Evolutionary conservation across 768 basidiomycete genomes (phyloP).

Genomic region (Leccinum aurantiacum): DNA sequence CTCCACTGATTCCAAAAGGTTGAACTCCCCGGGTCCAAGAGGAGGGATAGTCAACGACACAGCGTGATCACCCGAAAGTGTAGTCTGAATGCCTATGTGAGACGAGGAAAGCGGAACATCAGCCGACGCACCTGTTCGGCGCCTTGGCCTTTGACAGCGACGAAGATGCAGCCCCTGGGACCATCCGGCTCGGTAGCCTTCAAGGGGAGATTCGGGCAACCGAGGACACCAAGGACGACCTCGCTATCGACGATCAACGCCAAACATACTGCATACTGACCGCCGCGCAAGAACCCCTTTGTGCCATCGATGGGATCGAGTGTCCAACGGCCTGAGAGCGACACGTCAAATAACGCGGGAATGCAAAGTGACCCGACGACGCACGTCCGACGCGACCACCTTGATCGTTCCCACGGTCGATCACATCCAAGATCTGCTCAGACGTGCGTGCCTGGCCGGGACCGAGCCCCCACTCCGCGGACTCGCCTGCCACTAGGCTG

Average conservation of each 20-base stretch:
- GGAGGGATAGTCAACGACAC: constrained; percentile 48
- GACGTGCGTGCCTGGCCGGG: constrained; percentile 55
- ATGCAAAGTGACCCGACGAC: constrained; percentile 29
- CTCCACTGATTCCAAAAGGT: constrained; percentile 91
- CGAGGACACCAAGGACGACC: constrained; percentile 83
- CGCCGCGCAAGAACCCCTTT: constrained; percentile 89
- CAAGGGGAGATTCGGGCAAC: constrained; percentile 87
- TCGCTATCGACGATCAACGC: constrained; percentile 77
- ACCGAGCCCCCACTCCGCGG: constrained; percentile 70
- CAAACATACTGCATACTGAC: constrained; percentile 91
- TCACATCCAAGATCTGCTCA: constrained; percentile 54
- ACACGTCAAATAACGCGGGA: neutral
- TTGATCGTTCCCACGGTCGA: constrained; percentile 76
- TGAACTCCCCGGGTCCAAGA: constrained; percentile 46
- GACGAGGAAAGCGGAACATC: neutral
- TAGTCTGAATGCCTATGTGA: constrained; percentile 38
- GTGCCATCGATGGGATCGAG: constrained; percentile 92
- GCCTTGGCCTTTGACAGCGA: constrained; percentile 85
- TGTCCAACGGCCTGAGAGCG: constrained; percentile 71
- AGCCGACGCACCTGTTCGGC: constrained; percentile 57
- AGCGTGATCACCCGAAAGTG: constrained; percentile 51
- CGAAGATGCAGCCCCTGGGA: constrained; percentile 77
- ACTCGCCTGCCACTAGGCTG: constrained; percentile 55
- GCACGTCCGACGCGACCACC: constrained; percentile 75
- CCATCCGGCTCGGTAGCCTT: constrained; percentile 52